A percentile compares a stretch with the other conserved stretches of the same genome.
Conservation (phyloP, 2,329 filamentous ascomycete genomes). For the Neofusicoccum parvum region DNA sequence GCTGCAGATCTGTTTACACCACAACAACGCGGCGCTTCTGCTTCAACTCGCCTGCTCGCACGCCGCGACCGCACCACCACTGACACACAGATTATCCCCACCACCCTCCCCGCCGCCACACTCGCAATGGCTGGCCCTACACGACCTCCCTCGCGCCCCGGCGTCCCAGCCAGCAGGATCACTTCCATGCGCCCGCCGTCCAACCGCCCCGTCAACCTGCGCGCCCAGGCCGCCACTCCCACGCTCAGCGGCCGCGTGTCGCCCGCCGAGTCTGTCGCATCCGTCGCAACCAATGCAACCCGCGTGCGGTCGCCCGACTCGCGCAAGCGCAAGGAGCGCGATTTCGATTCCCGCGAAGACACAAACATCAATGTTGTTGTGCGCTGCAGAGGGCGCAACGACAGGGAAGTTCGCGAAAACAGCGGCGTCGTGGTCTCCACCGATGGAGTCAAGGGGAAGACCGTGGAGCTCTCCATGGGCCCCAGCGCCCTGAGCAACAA, state of each 20-base stretch:
- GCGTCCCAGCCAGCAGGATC: slow-evolving; percentile 52
- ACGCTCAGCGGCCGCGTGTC: slow-evolving; percentile 59
- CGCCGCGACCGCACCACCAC: neutral
- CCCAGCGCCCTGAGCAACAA: slow-evolving; percentile 92
- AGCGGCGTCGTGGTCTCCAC: slow-evolving; percentile 89
- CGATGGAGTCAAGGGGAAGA: slow-evolving; percentile 83
- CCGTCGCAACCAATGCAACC: slow-evolving; percentile 49
- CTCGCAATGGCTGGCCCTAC: slow-evolving; percentile 57
- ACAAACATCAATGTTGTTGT: slow-evolving; percentile 99
- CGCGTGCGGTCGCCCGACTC: slow-evolving; percentile 50
- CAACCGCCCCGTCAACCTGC: slow-evolving; percentile 54
- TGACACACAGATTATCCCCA: neutral
- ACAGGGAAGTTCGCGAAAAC: slow-evolving; percentile 91
- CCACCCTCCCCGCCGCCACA: neutral
- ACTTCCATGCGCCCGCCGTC: slow-evolving; percentile 58
- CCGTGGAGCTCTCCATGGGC: slow-evolving; percentile 87
- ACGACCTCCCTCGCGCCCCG: slow-evolving; percentile 56
- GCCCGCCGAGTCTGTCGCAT: slow-evolving; percentile 70
- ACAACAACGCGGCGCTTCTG: slow-evolving; percentile 15
- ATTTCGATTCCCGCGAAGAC: slow-evolving; percentile 75
- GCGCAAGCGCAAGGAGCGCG: slow-evolving; percentile 80
- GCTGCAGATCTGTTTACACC: slow-evolving; percentile 2
- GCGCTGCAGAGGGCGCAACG: slow-evolving; percentile 86
- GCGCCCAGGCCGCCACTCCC: slow-evolving; percentile 54
- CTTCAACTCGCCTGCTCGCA: neutral